A percentile compares a stretch with the other conserved stretches of the same genome.
phyloP scores from a whole-genome alignment of 306 rosid genomes.

The Lathyrus tuberosus region DNA sequence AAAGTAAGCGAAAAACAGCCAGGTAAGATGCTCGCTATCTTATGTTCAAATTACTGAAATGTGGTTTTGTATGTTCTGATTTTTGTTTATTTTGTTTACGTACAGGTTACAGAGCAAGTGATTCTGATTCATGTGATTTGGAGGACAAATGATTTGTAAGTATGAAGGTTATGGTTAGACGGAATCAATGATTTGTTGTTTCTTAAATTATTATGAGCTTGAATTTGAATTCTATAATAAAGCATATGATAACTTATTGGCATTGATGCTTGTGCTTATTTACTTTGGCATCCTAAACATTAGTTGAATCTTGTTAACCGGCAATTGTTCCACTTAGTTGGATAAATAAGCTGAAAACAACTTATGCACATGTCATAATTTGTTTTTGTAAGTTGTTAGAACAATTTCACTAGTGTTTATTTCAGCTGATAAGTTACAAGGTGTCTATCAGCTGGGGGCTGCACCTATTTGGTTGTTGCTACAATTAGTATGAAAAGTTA shows the following conservation, averaged over 20 bases:
- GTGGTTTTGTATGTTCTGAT: conserved; percentile 31
- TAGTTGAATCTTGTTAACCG: conserved; percentile 30
- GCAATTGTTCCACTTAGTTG: neutral
- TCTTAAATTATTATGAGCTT: neutral
- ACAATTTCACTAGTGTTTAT: too few relatives aligned
- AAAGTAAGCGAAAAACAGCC: conserved; percentile 64
- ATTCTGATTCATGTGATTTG: conserved; percentile 67
- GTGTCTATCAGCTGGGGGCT: neutral
- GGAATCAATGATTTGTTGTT: too few relatives aligned
- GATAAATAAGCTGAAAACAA: neutral
- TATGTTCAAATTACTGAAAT: conserved; percentile 12
- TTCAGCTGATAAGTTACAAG: neutral
- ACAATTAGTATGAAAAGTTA: neutral
- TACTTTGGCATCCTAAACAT: conserved; percentile 23
- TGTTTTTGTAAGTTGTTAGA: too few relatives aligned
- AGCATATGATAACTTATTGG: conserved; percentile 17
- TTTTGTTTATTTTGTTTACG: conserved; percentile 29
- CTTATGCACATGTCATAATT: neutral
- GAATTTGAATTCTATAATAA: conserved; percentile 14
- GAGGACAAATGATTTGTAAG: conserved; percentile 35
- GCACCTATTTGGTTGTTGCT: conserved; percentile 4
- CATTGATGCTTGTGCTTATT: neutral
- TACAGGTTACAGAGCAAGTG: conserved; percentile 77
- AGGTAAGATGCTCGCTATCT: conserved; percentile 44
- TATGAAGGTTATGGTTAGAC: too few relatives aligned